Percentiles rank a stretch among this genome's conserved stretches.
These are phyloP conservation scores for Paramecium sexaurelia DNA, from an alignment of 73 alveolate species.

Conservation along the genomic window DNA sequence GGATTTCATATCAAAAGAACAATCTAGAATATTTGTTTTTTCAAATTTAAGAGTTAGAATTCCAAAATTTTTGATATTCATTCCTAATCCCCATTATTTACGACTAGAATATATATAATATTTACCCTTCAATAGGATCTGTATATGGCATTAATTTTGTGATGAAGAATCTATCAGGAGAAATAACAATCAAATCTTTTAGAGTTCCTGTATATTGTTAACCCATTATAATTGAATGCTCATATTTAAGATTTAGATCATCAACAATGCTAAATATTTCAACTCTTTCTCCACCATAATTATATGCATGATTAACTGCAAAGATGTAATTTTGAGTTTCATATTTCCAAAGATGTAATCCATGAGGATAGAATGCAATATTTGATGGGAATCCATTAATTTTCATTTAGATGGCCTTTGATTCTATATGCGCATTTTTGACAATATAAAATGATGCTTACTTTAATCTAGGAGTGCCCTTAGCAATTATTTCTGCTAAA, in stretches of 20 bases:
- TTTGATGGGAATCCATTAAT: slow-evolving; percentile 22
- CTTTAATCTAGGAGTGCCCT: neutral
- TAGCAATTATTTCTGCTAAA: neutral
- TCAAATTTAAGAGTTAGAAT: neutral
- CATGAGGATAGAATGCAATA: slow-evolving; percentile 35
- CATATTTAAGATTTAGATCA: neutral
- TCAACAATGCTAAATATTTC: neutral
- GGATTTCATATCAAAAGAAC: neutral
- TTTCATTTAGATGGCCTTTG: neutral
- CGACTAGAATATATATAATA: neutral
- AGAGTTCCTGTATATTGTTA: slow-evolving; percentile 26
- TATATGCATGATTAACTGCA: slow-evolving; percentile 27
- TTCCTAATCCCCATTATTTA: neutral
- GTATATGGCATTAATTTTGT: neutral
- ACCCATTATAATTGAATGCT: slow-evolving; percentile 10
- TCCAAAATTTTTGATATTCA: neutral
- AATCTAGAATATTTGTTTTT: neutral
- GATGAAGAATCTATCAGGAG: neutral
- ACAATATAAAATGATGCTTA: neutral
- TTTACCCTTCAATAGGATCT: slow-evolving; percentile 47
- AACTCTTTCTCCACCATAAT: slow-evolving; percentile 40
- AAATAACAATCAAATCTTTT: slow-evolving; percentile 6
- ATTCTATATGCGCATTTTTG: neutral
- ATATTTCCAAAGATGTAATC: neutral
- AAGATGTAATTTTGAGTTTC: neutral